Evolutionary conservation across 2,329 filamentous ascomycete species (phyloP).

Genomic region (Trichoderma koningiopsis): DNA sequence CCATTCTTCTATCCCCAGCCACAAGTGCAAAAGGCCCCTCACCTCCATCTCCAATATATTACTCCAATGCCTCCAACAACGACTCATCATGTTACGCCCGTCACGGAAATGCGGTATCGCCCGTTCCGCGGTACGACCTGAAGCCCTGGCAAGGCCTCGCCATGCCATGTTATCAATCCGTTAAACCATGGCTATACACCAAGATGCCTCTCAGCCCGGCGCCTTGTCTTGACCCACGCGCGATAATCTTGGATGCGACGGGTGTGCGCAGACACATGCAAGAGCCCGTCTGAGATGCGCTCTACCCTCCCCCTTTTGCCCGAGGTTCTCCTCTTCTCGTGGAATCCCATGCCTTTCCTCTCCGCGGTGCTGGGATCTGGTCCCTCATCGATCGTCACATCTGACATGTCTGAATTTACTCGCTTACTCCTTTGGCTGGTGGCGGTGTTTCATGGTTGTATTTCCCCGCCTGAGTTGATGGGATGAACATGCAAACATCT

Average conservation of each 20-base stretch:
- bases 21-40: conserved; percentile 18
- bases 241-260: conserved; percentile 8
- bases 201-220: not conserved
- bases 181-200: not conserved
- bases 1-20: conserved; percentile 8
- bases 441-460: not conserved
- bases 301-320: not conserved
- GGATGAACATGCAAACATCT: not conserved
- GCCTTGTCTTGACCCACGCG: not conserved
- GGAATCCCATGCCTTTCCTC: not conserved
- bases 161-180: not conserved
- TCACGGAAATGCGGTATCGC: not conserved
- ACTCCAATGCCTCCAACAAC: not conserved
- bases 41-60: conserved; percentile 10
- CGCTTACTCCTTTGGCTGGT: not conserved
- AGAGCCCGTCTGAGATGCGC: conserved; percentile 1
- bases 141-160: not conserved
- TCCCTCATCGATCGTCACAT: conserved; percentile 10
- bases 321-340: conserved; percentile 11
- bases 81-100: not conserved
- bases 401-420: not conserved
- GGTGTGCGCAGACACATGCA: conserved; percentile 13
- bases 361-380: not conserved
- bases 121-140: conserved; percentile 4
- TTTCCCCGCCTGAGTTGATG: conserved; percentile 1